Evolutionary conservation across 495 filamentous ascomycete species (phyloP).

Genomic region (Aspergillus egyptiacus): DNA sequence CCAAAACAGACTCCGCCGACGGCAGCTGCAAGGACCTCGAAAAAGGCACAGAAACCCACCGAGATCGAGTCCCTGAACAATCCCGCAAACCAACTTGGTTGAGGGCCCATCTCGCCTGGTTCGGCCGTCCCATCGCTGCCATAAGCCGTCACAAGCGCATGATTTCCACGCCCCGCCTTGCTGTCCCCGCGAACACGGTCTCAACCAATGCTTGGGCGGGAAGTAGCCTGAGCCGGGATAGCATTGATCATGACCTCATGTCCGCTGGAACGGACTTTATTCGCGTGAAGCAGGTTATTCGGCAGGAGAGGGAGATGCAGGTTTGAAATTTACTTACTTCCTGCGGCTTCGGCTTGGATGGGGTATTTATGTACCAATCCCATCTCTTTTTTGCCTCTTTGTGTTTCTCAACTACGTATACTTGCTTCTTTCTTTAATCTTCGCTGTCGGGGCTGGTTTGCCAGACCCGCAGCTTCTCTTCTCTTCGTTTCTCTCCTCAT

Average conservation of each 20-base stretch:
- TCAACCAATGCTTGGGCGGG: slow-evolving; percentile 38
- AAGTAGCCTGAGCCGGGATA: slow-evolving; percentile 20
- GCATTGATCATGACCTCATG: slow-evolving; percentile 17
- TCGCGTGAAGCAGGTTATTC: slow-evolving; percentile 35
- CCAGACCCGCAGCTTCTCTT: too few species aligned
- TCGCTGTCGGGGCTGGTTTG: too few species aligned
- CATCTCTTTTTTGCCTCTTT: neutral
- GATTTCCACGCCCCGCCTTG: slow-evolving; percentile 18
- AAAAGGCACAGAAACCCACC: slow-evolving; percentile 16
- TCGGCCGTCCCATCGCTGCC: slow-evolving; percentile 10
- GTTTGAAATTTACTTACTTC: slow-evolving; percentile 9
- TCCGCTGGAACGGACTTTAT: slow-evolving; percentile 24
- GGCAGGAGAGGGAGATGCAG: slow-evolving; percentile 34
- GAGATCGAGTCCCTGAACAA: neutral
- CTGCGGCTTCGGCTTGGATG: neutral
- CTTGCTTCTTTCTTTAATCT: too few species aligned
- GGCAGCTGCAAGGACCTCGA: slow-evolving; percentile 21
- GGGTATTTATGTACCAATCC: neutral
- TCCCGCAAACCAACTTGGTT: slow-evolving; percentile 15
- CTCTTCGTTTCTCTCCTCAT: too few species aligned
- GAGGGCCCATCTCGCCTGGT: slow-evolving; percentile 9
- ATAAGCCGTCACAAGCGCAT: slow-evolving; percentile 10
- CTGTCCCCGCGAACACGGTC: slow-evolving; percentile 23
- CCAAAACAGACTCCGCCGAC: neutral
- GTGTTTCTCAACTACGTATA: too few species aligned